Percentiles rank a stretch among this genome's conserved stretches.
Evolutionary conservation across 2,329 filamentous ascomycete genomes (phyloP).

Genomic region (Sporothrix pseudoabietina): DNA sequence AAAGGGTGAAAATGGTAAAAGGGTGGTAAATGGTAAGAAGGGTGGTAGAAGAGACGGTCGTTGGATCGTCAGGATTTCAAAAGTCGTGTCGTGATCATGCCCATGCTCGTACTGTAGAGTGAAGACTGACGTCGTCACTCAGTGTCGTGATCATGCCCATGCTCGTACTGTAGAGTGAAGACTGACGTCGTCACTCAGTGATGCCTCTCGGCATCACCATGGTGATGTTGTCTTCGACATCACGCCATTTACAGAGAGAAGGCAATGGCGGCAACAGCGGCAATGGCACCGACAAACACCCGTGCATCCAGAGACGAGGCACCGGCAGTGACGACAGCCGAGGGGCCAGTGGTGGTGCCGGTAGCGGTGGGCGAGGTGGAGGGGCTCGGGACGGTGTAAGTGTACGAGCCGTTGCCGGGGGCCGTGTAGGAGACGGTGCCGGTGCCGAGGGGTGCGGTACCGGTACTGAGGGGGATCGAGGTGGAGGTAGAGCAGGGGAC

Average conservation of each 20-base stretch:
- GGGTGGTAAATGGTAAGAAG: not conserved
- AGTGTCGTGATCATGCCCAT: not conserved
- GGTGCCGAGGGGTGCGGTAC: slow-evolving; percentile 11
- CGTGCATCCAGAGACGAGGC: slow-evolving; percentile 29
- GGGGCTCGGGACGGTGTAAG: slow-evolving; percentile 22
- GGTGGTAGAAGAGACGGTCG: not conserved
- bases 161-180: not conserved
- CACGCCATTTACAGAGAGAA: slow-evolving; percentile 32
- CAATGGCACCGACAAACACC: slow-evolving; percentile 31
- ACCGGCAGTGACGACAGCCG: slow-evolving; percentile 28
- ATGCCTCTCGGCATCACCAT: not conserved
- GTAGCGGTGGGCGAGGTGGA: not conserved
- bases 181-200: not conserved
- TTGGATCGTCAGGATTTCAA: not conserved
- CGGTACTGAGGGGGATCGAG: not conserved
- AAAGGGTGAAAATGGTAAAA: not conserved
- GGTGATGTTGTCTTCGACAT: not conserved
- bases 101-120: too few relatives aligned
- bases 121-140: too few relatives aligned
- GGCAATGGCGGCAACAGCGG: slow-evolving; percentile 34
- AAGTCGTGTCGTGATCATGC: not conserved
- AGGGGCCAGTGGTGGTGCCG: not conserved
- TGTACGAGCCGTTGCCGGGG: slow-evolving; percentile 24
- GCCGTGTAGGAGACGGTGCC: slow-evolving; percentile 22
- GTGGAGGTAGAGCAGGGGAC: slow-evolving; percentile 22